These are phyloP conservation scores for Cupressus sempervirens DNA, from an alignment of 75 land plant species.

Conservation along the genomic window DNA sequence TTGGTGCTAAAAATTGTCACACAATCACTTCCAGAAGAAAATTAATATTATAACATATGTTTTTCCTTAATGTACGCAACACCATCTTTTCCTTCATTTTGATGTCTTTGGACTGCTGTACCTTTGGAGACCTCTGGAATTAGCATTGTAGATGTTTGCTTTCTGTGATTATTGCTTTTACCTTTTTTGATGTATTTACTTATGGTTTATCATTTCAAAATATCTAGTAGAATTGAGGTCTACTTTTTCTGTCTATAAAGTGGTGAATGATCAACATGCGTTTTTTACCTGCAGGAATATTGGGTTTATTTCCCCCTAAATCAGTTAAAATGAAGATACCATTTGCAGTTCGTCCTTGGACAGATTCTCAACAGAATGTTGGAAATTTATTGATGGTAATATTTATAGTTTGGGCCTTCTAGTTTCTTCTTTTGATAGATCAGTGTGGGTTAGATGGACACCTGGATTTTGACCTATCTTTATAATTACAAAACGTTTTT, in stretches of 20 bases:
- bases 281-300: constrained; percentile 37
- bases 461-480: background rate
- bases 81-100: background rate
- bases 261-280: background rate
- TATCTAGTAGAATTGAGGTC: background rate
- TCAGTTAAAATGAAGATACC: constrained; percentile 67
- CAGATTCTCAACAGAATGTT: constrained; percentile 72
- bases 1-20: no score
- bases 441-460: background rate
- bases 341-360: constrained; percentile 78
- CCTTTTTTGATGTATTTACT: background rate
- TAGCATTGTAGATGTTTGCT: background rate
- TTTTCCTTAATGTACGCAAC: background rate
- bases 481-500: background rate
- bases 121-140: background rate
- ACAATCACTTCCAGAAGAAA: no score
- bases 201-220: background rate
- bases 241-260: background rate
- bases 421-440: background rate
- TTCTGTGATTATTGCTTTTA: background rate
- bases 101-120: background rate
- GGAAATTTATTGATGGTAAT: constrained; percentile 88
- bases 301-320: constrained; percentile 69
- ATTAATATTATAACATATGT: background rate
- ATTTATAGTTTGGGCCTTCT: constrained; percentile 11